Evolutionary conservation across 352 stramenopile species (phyloP), one percentile per base, ranked within the genome.

Genomic region (Globisporangium rhizosaccharum): DNA sequence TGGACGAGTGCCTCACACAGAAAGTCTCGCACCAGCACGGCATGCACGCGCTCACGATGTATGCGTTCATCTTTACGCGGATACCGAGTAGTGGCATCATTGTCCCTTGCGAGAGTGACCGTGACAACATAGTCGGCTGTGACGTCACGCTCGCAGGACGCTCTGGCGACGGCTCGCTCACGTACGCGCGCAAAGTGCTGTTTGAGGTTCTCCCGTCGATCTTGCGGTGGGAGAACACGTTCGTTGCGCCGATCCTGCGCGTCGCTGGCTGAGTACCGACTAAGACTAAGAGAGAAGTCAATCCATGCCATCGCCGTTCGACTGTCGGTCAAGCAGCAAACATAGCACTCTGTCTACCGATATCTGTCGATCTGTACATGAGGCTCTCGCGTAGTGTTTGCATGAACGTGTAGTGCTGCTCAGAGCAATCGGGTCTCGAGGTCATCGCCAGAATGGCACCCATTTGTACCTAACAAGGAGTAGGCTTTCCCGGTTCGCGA

Each of bases 211-310:
- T 76, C 3, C 66, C 66, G 47, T 71, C 68, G n/a, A 69, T 73
- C 42, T 54, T 79, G 59, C 65, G 71, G 23, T 79, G 68, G 71
- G 68, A 79, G 42, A 68, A 75, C 46, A 67, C 53, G 10, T 73
- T 68, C 53, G 66, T 73, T 18, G 69, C 59, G 28, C 66, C 66
- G 20, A 76, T 76, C 45, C 45, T 73, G 53, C 63, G 69, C 57
- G 42, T 76, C 52, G 57, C 50, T n/a, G 57, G 37, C 30, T 56
- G 45, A 51, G 30, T 36, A 1, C 30, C 23, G 23, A 23, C 23
- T 23, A 23, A 23, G 23, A 23, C 23, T 23, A 23, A 23, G 23
- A 23, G 23, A 23, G 23, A 23, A 23, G 23, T 23, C 23, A 23
- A 23, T 23, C 23, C 23, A 23, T 23, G 23, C 23, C 23, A 23